Evolutionary conservation across 176 grass and related monocot species (phyloP).

Genomic region (Carex scoparia): DNA sequence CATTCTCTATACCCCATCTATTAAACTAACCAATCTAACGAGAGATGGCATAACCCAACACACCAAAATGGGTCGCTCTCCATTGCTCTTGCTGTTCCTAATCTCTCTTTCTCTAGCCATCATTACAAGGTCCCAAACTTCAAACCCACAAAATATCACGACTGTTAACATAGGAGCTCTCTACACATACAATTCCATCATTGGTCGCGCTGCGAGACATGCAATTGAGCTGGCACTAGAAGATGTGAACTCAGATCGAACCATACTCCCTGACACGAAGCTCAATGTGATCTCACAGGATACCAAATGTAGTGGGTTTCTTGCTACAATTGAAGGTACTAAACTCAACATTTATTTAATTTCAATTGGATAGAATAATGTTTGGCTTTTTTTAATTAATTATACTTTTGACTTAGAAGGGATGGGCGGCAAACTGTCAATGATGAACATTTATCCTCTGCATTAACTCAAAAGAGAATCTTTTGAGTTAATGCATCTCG

Average conservation of each 20-base stretch:
- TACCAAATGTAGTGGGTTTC: conserved; percentile 82
- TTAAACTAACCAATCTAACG: background rate
- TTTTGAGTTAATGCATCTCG: too few relatives aligned
- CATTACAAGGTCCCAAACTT: background rate
- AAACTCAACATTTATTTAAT: background rate
- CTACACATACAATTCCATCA: conserved; percentile 68
- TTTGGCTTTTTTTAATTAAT: background rate
- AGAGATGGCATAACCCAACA: background rate
- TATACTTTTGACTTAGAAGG: too few relatives aligned
- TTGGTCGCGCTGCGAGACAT: conserved; percentile 56
- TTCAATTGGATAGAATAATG: background rate
- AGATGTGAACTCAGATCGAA: conserved; percentile 62
- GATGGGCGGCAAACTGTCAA: too few relatives aligned
- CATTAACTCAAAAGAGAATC: too few relatives aligned
- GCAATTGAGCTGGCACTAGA: conserved; percentile 67
- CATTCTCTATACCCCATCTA: background rate
- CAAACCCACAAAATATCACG: conserved; percentile 21
- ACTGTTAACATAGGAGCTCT: conserved; percentile 44
- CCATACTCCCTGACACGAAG: conserved; percentile 47
- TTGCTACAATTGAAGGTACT: conserved; percentile 64
- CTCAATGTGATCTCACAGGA: conserved; percentile 54
- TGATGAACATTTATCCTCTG: too few relatives aligned
- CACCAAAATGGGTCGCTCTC: conserved; percentile 5
- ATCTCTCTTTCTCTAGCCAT: conserved; percentile 7
- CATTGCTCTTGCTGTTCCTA: background rate